Evolutionary conservation across 768 basidiomycete genomes (phyloP).

Genomic region (Termitomyces sp.): DNA sequence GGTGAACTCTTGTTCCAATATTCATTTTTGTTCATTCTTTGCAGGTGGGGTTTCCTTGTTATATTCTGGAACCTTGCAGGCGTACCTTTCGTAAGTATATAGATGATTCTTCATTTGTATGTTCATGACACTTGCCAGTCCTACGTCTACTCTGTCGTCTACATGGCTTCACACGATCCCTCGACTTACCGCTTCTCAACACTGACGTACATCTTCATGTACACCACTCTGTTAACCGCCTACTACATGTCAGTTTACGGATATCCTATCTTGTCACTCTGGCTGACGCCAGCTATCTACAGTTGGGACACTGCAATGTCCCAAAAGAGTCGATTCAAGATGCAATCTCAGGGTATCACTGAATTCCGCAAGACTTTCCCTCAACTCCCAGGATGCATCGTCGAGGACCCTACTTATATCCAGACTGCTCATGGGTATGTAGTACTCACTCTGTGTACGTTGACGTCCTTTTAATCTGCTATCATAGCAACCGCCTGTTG

Average conservation of each 20-base stretch:
- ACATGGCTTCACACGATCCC: constrained; percentile 95
- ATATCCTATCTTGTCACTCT: background rate
- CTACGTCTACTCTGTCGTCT: constrained; percentile 95
- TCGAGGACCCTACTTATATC: constrained; percentile 86
- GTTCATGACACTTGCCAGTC: constrained; percentile 43
- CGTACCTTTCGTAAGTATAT: constrained; percentile 71
- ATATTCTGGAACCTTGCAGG: constrained; percentile 98
- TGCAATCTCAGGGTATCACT: constrained; percentile 89
- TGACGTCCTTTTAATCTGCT: background rate
- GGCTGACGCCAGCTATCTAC: background rate
- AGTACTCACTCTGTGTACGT: background rate
- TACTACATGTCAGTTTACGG: constrained; percentile 69
- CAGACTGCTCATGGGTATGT: constrained; percentile 88
- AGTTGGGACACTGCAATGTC: constrained; percentile 95
- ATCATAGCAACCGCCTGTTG: constrained; percentile 77
- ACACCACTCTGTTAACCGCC: constrained; percentile 68
- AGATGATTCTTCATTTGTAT: background rate
- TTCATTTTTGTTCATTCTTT: background rate
- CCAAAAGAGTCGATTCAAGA: constrained; percentile 97
- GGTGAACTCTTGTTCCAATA: constrained; percentile 8
- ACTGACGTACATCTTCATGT: constrained; percentile 65
- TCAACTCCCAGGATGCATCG: constrained; percentile 74
- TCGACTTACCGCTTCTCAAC: constrained; percentile 84
- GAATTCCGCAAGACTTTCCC: constrained; percentile 90
- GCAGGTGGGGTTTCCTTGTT: constrained; percentile 90